phyloP scores from a whole-genome alignment of 169 alveolate genomes.

The Eimeria praecox region DNA sequence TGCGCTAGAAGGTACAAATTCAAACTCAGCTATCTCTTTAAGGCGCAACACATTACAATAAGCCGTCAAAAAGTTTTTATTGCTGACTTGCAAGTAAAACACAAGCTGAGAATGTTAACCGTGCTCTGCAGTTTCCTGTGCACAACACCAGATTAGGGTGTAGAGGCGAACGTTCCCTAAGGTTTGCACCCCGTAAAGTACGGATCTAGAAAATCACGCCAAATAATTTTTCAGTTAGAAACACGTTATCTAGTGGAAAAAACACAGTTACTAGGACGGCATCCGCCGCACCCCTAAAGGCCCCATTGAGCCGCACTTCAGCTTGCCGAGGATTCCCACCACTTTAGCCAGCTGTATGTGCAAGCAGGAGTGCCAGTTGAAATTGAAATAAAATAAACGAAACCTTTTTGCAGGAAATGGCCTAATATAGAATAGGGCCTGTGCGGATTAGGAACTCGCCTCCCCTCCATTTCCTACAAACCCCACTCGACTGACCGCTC shows the following conservation, averaged over 20 bases:
- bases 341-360: background rate
- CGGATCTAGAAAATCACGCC: background rate
- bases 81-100: background rate
- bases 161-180: background rate
- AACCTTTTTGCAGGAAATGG: background rate
- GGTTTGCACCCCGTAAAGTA: background rate
- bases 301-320: background rate
- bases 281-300: background rate
- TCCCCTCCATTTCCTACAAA: background rate
- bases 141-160: background rate
- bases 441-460: background rate
- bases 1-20: background rate
- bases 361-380: background rate
- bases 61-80: background rate
- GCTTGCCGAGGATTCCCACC: background rate
- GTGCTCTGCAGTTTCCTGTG: too few relatives aligned
- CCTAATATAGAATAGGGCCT: background rate
- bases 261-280: background rate
- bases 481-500: background rate
- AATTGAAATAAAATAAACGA: background rate
- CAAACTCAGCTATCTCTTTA: background rate
- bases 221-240: background rate
- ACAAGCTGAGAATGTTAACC: background rate
- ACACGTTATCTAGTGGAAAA: background rate
- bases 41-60: background rate